Evolutionary conservation across 192 early-diverging fungal species (phyloP).

Genomic region (Coemansia sp.): DNA sequence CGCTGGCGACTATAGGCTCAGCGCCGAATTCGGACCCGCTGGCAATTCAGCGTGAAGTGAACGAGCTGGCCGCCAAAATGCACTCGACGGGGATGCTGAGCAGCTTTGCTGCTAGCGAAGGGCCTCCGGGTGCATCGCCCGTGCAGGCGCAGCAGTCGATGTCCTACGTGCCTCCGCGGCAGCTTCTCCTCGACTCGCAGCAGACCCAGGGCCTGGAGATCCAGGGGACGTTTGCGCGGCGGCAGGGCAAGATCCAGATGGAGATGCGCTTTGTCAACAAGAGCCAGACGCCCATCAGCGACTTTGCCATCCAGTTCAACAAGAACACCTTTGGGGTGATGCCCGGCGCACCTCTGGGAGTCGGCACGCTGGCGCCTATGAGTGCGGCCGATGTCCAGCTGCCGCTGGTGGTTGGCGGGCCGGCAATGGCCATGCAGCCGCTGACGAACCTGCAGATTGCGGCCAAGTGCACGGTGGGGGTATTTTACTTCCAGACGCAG

Average conservation of each 20-base stretch:
- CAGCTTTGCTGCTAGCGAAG: conserved; percentile 1
- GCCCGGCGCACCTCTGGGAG: conserved; percentile 46
- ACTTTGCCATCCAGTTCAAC: conserved; percentile 77
- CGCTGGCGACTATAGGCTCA: conserved; percentile 4
- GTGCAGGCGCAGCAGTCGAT: neutral
- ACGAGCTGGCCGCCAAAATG: conserved; percentile 33
- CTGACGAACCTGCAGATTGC: conserved; percentile 66
- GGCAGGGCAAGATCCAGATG: conserved; percentile 55
- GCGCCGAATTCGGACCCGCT: too few species aligned
- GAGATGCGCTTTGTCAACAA: conserved; percentile 61
- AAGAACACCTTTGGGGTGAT: conserved; percentile 66
- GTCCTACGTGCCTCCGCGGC: conserved; percentile 38
- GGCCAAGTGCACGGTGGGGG: conserved; percentile 57
- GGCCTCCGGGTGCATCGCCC: too few species aligned
- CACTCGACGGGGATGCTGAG: conserved; percentile 23
- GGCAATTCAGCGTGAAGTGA: conserved; percentile 22
- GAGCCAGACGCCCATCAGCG: conserved; percentile 43
- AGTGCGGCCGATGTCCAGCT: conserved; percentile 43
- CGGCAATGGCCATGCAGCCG: conserved; percentile 46
- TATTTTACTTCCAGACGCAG: conserved; percentile 67
- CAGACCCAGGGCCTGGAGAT: conserved; percentile 51
- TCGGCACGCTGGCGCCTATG: conserved; percentile 41
- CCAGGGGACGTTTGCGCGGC: conserved; percentile 52
- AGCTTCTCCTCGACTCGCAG: conserved; percentile 45
- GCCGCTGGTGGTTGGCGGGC: conserved; percentile 51